Evolutionary conservation across 306 rosid genomes (phyloP), one percentile per base, ranked within the genome.

Genomic region (Luffa acutangula): DNA sequence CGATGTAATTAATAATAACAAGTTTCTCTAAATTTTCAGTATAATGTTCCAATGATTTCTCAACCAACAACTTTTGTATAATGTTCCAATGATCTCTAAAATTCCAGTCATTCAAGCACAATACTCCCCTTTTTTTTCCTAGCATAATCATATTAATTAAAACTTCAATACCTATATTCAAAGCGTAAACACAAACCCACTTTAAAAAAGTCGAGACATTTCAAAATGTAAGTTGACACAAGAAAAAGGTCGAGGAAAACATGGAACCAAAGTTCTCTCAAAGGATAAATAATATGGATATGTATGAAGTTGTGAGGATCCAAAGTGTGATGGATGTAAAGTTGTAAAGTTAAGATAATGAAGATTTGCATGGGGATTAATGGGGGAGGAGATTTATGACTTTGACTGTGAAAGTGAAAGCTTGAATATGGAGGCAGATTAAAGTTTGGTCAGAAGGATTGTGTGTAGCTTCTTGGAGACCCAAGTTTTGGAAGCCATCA

Each of bases 341-440:
- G 75, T 67, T 70, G 31, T 25, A 70, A 42, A 67, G 75, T 67
- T 42, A 18, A n/a, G 1, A 67, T 18, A 17, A 66, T 17, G 2
- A 42, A 67, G 71, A 3, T 5, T n/a, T 74, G 64, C 34, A 75
- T 75, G 15, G 78, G 78, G 78, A 73, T 75, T 7, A 75, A 46
- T 72, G 77, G 36, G 4, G 41, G 64, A 52, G 2, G 17, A 37
- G n/a, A 33, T 51, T 53, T 52, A 75, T 33, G 78, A 75, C n/a
- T 75, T 75, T 75, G 78, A 75, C 78, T 75, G 37, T 34, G 78
- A 75, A 75, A 75, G 78, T 75, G 78, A 52, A 36, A 51, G 33
- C 48, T 75, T 75, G 60, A 75, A 75, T 31, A 74, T 49, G 21
- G 77, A 12, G n/a, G 33, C 7, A 74, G 31, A 75, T 52, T 75